These are phyloP conservation scores for Zygoascus bituminiphila DNA, from an alignment of 805 yeast species.

Conservation along the genomic window DNA sequence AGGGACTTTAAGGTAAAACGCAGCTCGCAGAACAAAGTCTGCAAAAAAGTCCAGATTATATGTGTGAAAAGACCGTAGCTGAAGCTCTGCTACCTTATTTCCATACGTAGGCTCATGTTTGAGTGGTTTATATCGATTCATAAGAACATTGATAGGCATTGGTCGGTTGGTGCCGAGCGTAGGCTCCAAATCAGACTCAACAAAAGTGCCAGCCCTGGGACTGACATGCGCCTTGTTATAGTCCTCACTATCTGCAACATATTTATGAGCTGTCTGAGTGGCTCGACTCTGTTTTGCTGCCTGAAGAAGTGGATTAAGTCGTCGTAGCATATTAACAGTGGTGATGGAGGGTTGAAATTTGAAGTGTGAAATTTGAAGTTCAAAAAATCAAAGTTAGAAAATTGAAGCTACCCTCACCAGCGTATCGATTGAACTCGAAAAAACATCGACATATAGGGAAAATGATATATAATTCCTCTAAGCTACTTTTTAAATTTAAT, in stretches of 20 bases:
- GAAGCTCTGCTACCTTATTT: constrained; percentile 63
- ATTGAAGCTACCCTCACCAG: too few relatives aligned
- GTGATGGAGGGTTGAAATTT: too few relatives aligned
- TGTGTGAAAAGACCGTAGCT: constrained; percentile 57
- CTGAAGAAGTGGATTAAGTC: background rate
- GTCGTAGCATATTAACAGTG: background rate
- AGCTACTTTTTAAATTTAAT: too few relatives aligned
- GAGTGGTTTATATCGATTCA: constrained; percentile 74
- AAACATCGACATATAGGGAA: too few relatives aligned
- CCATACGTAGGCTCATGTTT: constrained; percentile 60
- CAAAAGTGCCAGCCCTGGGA: constrained; percentile 16
- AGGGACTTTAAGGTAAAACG: constrained; percentile 84
- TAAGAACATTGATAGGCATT: constrained; percentile 75
- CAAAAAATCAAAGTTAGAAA: too few relatives aligned
- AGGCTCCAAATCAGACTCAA: constrained; percentile 14
- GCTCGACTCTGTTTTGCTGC: background rate
- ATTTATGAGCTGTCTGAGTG: background rate
- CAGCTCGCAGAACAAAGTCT: constrained; percentile 85
- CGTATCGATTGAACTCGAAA: too few relatives aligned
- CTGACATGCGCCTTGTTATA: constrained; percentile 14
- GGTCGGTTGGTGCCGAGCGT: constrained; percentile 39
- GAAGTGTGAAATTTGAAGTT: too few relatives aligned
- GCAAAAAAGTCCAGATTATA: constrained; percentile 59
- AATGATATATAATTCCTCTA: too few relatives aligned
- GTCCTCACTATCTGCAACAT: constrained; percentile 11